phyloP scores from a whole-genome alignment of 805 yeast species.

The Cyberlindnera suaveolens region DNA sequence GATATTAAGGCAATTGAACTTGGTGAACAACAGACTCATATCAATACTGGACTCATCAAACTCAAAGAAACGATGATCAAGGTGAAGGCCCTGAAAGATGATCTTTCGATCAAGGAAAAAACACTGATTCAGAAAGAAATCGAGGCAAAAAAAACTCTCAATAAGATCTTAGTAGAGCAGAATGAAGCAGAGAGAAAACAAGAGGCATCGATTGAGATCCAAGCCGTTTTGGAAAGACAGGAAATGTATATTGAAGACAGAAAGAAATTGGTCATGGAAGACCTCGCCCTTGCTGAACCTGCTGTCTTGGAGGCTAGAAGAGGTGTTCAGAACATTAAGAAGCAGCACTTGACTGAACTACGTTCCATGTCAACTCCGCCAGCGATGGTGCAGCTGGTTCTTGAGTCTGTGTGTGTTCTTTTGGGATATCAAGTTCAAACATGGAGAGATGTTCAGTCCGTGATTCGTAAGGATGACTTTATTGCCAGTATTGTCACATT shows the following conservation, averaged over 20 bases:
- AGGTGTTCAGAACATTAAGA: conserved; percentile 90
- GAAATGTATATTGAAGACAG: conserved; percentile 54
- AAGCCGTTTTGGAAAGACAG: conserved; percentile 60
- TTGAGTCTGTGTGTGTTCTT: conserved; percentile 85
- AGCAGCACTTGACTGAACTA: conserved; percentile 84
- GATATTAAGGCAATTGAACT: conserved; percentile 38
- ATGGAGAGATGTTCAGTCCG: conserved; percentile 81
- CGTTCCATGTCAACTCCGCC: conserved; percentile 92
- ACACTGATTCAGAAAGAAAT: conserved; percentile 48
- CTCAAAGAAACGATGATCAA: conserved; percentile 70
- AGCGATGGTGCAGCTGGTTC: conserved; percentile 70
- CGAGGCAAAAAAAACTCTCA: conserved; percentile 67
- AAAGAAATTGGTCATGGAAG: conserved; percentile 47
- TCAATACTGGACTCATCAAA: conserved; percentile 66
- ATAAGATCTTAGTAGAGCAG: conserved; percentile 74
- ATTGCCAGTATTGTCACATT: conserved; percentile 75
- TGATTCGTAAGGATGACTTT: conserved; percentile 83
- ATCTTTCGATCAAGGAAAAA: conserved; percentile 46
- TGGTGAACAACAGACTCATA: conserved; percentile 65
- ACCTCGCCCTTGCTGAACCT: conserved; percentile 76
- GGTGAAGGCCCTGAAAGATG: conserved; percentile 53
- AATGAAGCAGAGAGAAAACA: conserved; percentile 89
- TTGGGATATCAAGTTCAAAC: conserved; percentile 58
- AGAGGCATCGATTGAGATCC: conserved; percentile 76
- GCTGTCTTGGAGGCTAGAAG: conserved; percentile 76